Base-by-base conservation (phyloP, 2,329 filamentous ascomycete genomes). In the Venturia carpophila region DNA sequence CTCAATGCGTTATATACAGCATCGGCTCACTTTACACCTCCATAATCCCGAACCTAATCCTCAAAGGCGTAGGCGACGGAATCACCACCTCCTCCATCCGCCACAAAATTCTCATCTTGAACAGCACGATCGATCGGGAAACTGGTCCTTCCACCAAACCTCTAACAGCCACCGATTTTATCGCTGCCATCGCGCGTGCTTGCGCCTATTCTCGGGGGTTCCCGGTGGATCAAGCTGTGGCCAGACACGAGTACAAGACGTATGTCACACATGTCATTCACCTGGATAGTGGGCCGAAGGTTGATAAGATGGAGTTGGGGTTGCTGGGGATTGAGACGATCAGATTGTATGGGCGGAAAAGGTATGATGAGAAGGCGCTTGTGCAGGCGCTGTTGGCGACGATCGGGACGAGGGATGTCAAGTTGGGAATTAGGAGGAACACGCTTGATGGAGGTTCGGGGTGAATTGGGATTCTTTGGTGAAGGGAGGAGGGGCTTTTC, bases 11-110 rank as follows among this genome's bases (percentile, higher is more conserved):
- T 10, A 84, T 97, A 58, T 97, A 96, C 77, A 92, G 89, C 74
- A 95, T 97, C 66, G 94, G 94, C n/a, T 92, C 88, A 1, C 80
- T 97, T 0, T 97, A 95, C 75, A 97, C 93, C 0, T 93, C 89
- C 5, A 84, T 97, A 42, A 82, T 96, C 1, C 93, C 93, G 0
- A 92, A 87, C 19, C 78, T 97, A 0, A 84, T 97, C 5, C 82
- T 96, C 7, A 83, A 86, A 30, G 90, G 89, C 4, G 86, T 95
- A 0, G 91, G 90, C 0, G 80, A 85, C 24, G 84, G 86, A 0
- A 80, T 91, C 27, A 77, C 82, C 1, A 75, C 77, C 34, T 76
- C 80, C 0, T 71, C 80, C 0, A 80, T 85, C 21, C 78, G 84
- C 9, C 84, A 87, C 71, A 95, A 94, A 73, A 88, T 96, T 21